Conservation (phyloP, 176 grass and related monocot species). For the Avena insularis region DNA sequence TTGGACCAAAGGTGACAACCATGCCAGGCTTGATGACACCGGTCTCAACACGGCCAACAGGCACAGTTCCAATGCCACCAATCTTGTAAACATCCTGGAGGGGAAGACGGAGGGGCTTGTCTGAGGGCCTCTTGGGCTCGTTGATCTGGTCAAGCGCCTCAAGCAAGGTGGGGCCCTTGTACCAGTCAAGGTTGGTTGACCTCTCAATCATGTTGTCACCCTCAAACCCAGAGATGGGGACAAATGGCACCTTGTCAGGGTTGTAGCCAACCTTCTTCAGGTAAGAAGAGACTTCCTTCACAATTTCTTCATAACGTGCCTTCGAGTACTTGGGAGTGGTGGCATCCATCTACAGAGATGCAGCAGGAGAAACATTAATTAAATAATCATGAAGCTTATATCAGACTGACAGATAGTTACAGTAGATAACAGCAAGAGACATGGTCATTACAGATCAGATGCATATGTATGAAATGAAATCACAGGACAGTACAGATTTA, state of each 20-base stretch:
- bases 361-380: background rate
- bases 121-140: slow-evolving; percentile 85
- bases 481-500: background rate
- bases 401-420: no score
- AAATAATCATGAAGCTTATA: background rate
- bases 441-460: background rate
- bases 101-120: slow-evolving; percentile 68
- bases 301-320: slow-evolving; percentile 79
- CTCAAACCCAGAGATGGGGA: slow-evolving; percentile 85
- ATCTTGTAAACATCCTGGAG: no score
- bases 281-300: slow-evolving; percentile 81
- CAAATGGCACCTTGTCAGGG: slow-evolving; percentile 81
- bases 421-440: background rate
- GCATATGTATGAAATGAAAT: background rate
- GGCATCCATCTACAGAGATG: slow-evolving; percentile 65
- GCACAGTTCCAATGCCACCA: no score
- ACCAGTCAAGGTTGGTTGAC: slow-evolving; percentile 89
- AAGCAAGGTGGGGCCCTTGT: slow-evolving; percentile 84
- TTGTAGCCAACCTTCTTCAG: slow-evolving; percentile 88
- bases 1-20: no score
- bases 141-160: slow-evolving; percentile 84
- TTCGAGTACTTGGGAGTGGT: slow-evolving; percentile 89
- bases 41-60: no score
- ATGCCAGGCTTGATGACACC: no score
- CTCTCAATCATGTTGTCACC: slow-evolving; percentile 94